Evolutionary conservation across 148 eudicot species (phyloP).

Genomic region (Camellia sinensis): DNA sequence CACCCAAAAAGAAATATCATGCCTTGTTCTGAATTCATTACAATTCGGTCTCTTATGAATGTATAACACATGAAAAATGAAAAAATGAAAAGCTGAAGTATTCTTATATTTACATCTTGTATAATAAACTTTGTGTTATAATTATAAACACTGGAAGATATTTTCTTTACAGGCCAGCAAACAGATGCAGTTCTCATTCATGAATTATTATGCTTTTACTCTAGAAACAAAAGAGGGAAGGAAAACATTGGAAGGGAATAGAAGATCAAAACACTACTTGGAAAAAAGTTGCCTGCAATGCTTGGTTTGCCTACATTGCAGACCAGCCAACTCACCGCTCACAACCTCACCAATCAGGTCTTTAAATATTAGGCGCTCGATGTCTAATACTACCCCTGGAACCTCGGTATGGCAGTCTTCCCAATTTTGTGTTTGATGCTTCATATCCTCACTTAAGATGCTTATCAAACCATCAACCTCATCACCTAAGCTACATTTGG

Average conservation of each 20-base stretch:
- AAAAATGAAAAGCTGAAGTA: neutral
- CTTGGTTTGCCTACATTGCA: conserved; percentile 15
- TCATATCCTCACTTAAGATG: conserved; percentile 48
- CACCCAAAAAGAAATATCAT: neutral
- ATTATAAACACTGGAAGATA: neutral
- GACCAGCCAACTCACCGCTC: conserved; percentile 23
- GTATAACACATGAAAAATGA: neutral
- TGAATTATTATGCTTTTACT: conserved; percentile 11
- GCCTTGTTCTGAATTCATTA: neutral
- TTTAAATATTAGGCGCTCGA: conserved; percentile 70
- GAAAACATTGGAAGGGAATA: neutral
- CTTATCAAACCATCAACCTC: conserved; percentile 41
- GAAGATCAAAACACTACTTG: conserved; percentile 13
- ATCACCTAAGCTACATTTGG: conserved; percentile 31
- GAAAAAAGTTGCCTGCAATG: conserved; percentile 27
- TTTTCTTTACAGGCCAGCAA: neutral
- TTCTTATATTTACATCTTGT: neutral
- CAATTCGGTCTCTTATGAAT: neutral
- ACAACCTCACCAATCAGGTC: conserved; percentile 66
- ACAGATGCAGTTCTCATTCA: neutral
- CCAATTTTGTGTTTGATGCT: conserved; percentile 43
- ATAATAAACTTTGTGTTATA: conserved; percentile 4
- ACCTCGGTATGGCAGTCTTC: conserved; percentile 32
- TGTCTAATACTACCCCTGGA: conserved; percentile 65
- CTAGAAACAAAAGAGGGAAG: neutral